Evolutionary conservation across 163 green algal species (phyloP).

Genomic region (Volvox carteri): DNA sequence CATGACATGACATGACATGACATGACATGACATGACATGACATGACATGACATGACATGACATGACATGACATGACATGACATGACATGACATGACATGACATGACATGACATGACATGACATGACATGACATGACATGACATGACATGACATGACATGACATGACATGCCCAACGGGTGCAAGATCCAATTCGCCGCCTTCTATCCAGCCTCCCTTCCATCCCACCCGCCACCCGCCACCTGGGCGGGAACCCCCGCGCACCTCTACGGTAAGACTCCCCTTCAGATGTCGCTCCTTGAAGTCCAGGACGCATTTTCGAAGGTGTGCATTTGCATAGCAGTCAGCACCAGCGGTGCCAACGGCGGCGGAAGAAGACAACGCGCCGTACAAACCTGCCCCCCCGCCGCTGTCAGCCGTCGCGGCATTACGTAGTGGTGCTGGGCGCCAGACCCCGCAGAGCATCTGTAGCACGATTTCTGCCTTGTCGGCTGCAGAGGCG

Average conservation of each 20-base stretch:
- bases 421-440: neutral
- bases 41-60: too few relatives aligned
- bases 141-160: neutral
- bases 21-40: too few relatives aligned
- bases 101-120: too few relatives aligned
- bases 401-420: neutral
- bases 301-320: neutral
- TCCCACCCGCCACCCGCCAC: too few relatives aligned
- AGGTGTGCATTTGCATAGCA: neutral
- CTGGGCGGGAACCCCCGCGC: too few relatives aligned
- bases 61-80: too few relatives aligned
- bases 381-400: neutral
- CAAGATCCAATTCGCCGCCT: neutral
- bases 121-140: neutral
- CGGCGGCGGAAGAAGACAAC: neutral
- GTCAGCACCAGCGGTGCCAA: neutral
- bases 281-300: neutral
- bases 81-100: too few relatives aligned
- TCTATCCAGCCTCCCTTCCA: too few relatives aligned
- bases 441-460: constrained; percentile 37
- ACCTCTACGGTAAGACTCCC: constrained; percentile 18
- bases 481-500: neutral
- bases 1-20: too few relatives aligned
- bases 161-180: neutral
- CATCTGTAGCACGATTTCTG: constrained; percentile 8